phyloP scores from a whole-genome alignment of 768 basidiomycete species.

The Leucogyrophana mollusca region DNA sequence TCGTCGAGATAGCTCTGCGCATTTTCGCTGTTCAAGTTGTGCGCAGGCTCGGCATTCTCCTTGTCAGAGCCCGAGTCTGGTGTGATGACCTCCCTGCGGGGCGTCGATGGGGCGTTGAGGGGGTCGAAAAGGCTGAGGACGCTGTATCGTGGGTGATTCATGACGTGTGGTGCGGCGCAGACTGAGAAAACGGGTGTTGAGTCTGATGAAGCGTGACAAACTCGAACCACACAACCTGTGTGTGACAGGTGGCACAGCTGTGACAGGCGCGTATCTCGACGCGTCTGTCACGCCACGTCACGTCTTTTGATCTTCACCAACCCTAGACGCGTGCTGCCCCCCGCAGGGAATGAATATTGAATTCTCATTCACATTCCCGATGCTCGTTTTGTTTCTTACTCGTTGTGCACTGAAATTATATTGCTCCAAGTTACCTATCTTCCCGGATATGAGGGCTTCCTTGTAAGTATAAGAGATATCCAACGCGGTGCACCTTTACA shows the following conservation, averaged over 20 bases:
- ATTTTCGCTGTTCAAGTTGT: background rate
- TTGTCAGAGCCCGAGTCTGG: constrained; percentile 24
- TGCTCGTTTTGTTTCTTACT: too few relatives aligned
- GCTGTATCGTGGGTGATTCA: constrained; percentile 26
- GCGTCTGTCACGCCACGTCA: constrained; percentile 9
- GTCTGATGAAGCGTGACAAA: background rate
- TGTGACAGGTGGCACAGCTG: constrained; percentile 3
- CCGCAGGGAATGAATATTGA: too few relatives aligned
- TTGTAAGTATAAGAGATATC: too few relatives aligned
- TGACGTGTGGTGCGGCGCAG: constrained; percentile 1
- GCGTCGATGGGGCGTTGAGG: constrained; percentile 20
- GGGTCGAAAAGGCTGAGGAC: constrained; percentile 33
- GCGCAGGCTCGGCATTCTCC: constrained; percentile 12
- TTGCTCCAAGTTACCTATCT: too few relatives aligned
- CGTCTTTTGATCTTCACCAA: constrained; percentile 1
- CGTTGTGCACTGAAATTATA: too few relatives aligned
- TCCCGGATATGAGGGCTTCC: too few relatives aligned
- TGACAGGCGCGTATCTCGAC: constrained; percentile 9
- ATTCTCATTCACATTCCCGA: too few relatives aligned
- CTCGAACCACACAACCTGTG: background rate
- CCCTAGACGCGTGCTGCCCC: background rate
- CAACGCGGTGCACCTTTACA: too few relatives aligned
- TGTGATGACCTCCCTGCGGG: constrained; percentile 23
- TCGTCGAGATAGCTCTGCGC: constrained; percentile 13
- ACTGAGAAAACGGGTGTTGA: background rate